A percentile compares a stretch with the other conserved stretches of the same genome.
These are phyloP conservation scores for Chalaropsis ovoidea DNA, from an alignment of 2,329 filamentous ascomycete species.

Conservation along the genomic window DNA sequence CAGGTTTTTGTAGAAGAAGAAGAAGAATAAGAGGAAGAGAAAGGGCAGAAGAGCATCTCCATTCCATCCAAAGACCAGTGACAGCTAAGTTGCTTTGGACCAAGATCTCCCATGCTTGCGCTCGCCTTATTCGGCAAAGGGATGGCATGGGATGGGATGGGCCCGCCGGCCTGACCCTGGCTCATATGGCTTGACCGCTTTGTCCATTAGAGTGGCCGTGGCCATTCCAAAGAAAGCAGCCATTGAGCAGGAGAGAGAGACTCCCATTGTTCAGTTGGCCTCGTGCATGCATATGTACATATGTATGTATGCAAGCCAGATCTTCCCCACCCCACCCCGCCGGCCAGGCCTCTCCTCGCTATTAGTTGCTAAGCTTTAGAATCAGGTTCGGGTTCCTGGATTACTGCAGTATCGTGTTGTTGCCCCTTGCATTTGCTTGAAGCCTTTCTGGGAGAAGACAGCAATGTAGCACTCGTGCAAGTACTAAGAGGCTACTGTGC, in stretches of 20 bases:
- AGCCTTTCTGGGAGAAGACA: slow-evolving; percentile 3
- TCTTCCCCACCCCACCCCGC: background rate
- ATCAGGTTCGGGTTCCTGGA: slow-evolving; percentile 11
- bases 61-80: background rate
- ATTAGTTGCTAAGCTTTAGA: background rate
- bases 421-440: slow-evolving; percentile 15
- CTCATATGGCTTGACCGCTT: slow-evolving; percentile 11
- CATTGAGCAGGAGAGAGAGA: background rate
- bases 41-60: background rate
- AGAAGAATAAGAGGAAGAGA: background rate
- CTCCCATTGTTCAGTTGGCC: background rate
- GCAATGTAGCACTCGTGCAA: background rate
- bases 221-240: slow-evolving; percentile 1
- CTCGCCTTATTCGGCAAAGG: slow-evolving; percentile 13
- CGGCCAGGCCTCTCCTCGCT: background rate
- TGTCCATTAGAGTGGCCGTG: background rate
- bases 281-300: slow-evolving; percentile 3
- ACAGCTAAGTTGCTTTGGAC: background rate
- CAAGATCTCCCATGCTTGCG: slow-evolving; percentile 8
- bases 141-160: background rate
- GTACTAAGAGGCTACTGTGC: background rate
- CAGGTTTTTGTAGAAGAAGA: background rate
- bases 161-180: background rate
- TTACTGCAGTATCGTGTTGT: slow-evolving; percentile 11
- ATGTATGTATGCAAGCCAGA: slow-evolving; percentile 8